Conservation (phyloP, 1,284 basidiomycete species). For the Cryptococcus amylolentus region DNA sequence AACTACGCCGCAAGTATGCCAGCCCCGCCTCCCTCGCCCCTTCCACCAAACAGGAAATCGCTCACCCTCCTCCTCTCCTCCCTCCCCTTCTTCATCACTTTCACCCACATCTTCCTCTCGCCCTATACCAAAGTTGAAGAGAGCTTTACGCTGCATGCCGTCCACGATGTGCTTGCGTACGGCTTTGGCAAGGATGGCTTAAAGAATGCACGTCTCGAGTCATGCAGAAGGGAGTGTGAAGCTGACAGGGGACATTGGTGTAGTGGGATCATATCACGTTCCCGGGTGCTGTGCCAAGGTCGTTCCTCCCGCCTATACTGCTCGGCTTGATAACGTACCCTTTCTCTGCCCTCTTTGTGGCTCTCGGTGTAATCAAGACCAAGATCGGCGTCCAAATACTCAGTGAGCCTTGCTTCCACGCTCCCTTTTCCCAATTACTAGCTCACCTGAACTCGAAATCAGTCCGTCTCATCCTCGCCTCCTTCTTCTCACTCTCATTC, state of each 20-base stretch:
- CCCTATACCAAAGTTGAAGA: conserved; percentile 98
- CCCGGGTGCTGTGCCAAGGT: conserved; percentile 70
- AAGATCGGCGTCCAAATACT: conserved; percentile 64
- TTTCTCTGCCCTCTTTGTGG: conserved; percentile 51
- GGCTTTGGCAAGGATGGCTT: conserved; percentile 52
- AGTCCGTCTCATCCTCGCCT: conserved; percentile 75
- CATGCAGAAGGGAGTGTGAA: background rate
- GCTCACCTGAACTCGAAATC: conserved; percentile 3
- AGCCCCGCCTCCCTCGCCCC: background rate
- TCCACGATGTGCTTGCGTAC: conserved; percentile 74
- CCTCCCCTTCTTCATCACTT: conserved; percentile 58
- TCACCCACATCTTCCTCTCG: conserved; percentile 66
- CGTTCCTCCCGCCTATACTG: conserved; percentile 57
- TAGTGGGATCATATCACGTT: conserved; percentile 89
- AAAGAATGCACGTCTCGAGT: conserved; percentile 8
- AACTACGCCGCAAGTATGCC: background rate
- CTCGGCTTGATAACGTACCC: conserved; percentile 51
- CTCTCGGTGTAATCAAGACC: conserved; percentile 52
- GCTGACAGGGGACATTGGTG: background rate
- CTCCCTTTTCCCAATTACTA: conserved; percentile 47
- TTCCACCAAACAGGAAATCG: conserved; percentile 4
- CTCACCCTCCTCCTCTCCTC: conserved; percentile 1
- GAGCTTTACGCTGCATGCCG: conserved; percentile 90
- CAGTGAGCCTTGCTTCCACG: conserved; percentile 58
- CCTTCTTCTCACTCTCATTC: conserved; percentile 64